Evolutionary conservation across 768 basidiomycete genomes (phyloP), one percentile per base, ranked within the genome.

Genomic region (Lactarius vividus): DNA sequence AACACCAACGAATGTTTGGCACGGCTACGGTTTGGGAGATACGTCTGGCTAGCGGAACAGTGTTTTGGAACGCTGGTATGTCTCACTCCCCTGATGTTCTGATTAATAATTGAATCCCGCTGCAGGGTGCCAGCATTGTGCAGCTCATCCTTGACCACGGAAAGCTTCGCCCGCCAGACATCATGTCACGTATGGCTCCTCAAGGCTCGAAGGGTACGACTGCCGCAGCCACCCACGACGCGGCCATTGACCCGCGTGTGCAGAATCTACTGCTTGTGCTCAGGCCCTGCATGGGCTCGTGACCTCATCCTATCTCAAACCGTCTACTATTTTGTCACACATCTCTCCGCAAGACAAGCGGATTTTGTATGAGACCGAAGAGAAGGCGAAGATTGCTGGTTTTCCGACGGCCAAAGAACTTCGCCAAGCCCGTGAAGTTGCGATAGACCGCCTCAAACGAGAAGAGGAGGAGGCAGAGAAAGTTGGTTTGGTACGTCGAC

Each of bases 321-420:
- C 92, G 26, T 89, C 92, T 20, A 92, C 91, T 1, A 72, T 85
- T 39, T 79, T 90, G 23, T 91, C 89, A 0, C 93, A 95, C 70
- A 74, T 87, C 46, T 94, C 92, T 28, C 91, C 91, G 10, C 81
- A 84, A 35, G 93, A 95, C 73, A 89, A 89, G 70, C 83, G 84
- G 26, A 91, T 95, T 56, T 82, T 86, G 67, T 94, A 93, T 73
- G 92, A 92, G 73, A 80, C 79, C 0, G 91, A 94, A 71, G 91
- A 91, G 75, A 90, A 85, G 74, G 80, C 79, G 5, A 91, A 88
- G 75, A 86, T 92, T 1, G 68, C 78, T 2, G 89, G 90, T 1
- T 89, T 94, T 71, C 91, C 92, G 1, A 89, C 91, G 5, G 85
- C 92, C 4, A 94, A 88, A 74, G 87, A 94, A 70, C 78, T 95